Percentiles rank a stretch among this genome's conserved stretches.
phyloP scores from a whole-genome alignment of 164 flowering plant species.

The Chimonanthus praecox region DNA sequence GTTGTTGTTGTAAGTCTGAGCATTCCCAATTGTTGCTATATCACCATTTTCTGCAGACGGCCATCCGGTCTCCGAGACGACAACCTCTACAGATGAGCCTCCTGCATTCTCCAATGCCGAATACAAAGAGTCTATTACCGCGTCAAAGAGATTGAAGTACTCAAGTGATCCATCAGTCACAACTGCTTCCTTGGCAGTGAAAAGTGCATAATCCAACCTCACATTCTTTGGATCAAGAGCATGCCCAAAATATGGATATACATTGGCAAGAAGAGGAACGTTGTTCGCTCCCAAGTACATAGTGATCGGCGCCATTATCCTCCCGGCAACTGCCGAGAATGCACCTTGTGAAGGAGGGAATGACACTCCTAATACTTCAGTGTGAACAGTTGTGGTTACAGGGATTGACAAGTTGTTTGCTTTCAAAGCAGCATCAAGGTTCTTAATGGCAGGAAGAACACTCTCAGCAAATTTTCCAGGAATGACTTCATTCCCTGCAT shows the following conservation, averaged over 20 bases:
- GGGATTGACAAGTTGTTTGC: not conserved
- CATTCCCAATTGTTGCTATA: conserved; percentile 7
- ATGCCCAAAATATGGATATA: conserved; percentile 12
- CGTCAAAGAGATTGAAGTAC: conserved; percentile 9
- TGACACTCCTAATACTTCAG: conserved; percentile 4
- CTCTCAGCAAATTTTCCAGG: conserved; percentile 1
- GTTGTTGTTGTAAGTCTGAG: conserved; percentile 6
- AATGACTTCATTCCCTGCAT: conserved; percentile 13
- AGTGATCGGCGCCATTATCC: conserved; percentile 4
- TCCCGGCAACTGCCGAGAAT: not conserved
- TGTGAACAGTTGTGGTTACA: conserved; percentile 6
- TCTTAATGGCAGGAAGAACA: conserved; percentile 7
- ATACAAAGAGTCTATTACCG: conserved; percentile 2
- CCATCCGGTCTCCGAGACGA: conserved; percentile 12
- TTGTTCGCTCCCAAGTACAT: not conserved
- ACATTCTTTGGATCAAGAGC: not conserved
- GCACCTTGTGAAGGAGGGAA: conserved; percentile 13
- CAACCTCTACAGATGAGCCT: conserved; percentile 1
- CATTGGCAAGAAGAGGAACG: conserved; percentile 9
- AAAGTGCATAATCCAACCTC: conserved; percentile 5
- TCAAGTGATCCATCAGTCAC: conserved; percentile 3
- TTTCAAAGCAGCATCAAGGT: conserved; percentile 4
- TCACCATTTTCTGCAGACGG: conserved; percentile 9
- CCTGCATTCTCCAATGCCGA: conserved; percentile 11
- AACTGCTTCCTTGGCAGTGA: conserved; percentile 2